A percentile compares a stretch with the other conserved stretches of the same genome.
Evolutionary conservation across 805 yeast species (phyloP).

Genomic region (Wickerhamiella brachini): DNA sequence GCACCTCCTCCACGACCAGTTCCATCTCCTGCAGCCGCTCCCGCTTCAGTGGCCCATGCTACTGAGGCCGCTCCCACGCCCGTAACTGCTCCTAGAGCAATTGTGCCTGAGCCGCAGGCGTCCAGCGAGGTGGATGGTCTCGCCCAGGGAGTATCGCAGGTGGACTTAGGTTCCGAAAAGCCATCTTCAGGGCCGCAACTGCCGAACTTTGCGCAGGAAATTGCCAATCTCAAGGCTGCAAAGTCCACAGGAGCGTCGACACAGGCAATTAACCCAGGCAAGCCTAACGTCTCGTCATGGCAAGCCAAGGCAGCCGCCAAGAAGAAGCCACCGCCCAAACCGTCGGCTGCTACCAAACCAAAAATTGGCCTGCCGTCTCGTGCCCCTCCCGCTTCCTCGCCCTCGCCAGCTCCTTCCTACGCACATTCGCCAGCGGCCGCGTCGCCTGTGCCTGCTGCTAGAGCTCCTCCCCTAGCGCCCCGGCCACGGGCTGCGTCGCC

Average conservation of each 20-base stretch:
- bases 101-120: background rate
- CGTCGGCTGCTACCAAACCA: constrained; percentile 6
- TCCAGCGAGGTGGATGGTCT: background rate
- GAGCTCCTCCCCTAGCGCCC: constrained; percentile 3
- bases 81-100: background rate
- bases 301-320: constrained; percentile 7
- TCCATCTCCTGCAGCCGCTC: background rate
- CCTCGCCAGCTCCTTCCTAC: background rate
- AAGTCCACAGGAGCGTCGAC: background rate
- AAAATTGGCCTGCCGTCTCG: background rate
- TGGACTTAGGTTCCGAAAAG: background rate
- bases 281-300: background rate
- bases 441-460: background rate
- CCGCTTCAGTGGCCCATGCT: background rate
- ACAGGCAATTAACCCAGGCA: background rate
- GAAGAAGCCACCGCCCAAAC: constrained; percentile 16
- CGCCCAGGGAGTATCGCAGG: background rate
- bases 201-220: constrained; percentile 1
- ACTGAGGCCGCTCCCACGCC: background rate
- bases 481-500: constrained; percentile 1
- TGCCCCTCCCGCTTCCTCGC: background rate
- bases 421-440: constrained; percentile 4
- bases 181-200: background rate
- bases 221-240: background rate
- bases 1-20: background rate